Percentiles rank a stretch among this genome's conserved stretches.
Conservation (phyloP, 139 green algal genomes). For the Nannochloris sp. region DNA sequence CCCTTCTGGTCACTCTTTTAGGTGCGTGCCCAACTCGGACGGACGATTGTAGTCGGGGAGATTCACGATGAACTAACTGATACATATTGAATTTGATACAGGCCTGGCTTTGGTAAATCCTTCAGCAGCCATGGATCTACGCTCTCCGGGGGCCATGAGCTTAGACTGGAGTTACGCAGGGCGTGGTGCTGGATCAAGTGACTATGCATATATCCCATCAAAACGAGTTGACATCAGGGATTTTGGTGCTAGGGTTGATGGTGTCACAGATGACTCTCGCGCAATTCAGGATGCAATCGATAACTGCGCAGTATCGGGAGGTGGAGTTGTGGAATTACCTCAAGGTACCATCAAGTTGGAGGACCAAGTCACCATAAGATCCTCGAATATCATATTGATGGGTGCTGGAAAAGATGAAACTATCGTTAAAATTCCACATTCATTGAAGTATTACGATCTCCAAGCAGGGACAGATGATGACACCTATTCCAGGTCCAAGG, state of each 20-base stretch:
- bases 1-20: no score
- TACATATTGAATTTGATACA: no score
- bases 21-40: no score
- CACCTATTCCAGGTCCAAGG: not conserved
- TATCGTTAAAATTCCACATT: slow-evolving; percentile 6
- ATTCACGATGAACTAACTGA: no score
- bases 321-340: slow-evolving; percentile 8
- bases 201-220: not conserved
- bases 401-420: slow-evolving; percentile 8
- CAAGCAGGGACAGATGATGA: not conserved
- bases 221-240: slow-evolving; percentile 2
- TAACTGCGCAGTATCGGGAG: not conserved
- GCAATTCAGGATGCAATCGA: slow-evolving; percentile 11
- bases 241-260: slow-evolving; percentile 2
- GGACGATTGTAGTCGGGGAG: no score
- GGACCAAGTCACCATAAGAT: not conserved
- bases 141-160: not conserved
- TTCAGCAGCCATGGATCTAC: not conserved
- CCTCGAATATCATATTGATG: not conserved
- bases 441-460: not conserved
- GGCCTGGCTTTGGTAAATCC: not conserved
- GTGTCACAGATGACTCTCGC: not conserved
- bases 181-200: not conserved
- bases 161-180: slow-evolving; percentile 6
- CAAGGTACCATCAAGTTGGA: not conserved